Percentiles rank a stretch among this genome's conserved stretches.
Conservation (phyloP, 176 grass and related monocot species). For the Aegilops umbellulata region DNA sequence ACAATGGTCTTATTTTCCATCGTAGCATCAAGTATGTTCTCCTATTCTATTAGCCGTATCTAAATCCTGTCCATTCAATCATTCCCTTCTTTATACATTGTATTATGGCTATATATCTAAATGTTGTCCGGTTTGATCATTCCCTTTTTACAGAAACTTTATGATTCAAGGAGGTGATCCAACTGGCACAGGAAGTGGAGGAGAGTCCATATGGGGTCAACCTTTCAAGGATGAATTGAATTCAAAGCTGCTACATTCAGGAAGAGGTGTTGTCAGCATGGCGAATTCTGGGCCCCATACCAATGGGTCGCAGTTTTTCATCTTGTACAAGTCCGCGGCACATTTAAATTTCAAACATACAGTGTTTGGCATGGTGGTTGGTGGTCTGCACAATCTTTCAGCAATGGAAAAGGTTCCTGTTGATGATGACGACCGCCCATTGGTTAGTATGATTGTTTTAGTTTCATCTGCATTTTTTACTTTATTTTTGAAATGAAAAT, state of each 20-base stretch:
- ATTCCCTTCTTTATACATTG: neutral
- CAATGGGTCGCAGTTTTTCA: constrained; percentile 98
- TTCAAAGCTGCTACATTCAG: constrained; percentile 91
- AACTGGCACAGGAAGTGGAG: constrained; percentile 90
- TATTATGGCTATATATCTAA: neutral
- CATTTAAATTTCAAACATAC: constrained; percentile 97
- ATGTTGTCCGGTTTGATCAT: neutral
- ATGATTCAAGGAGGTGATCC: constrained; percentile 99
- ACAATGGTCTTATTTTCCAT: constrained; percentile 89
- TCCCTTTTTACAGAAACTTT: constrained; percentile 63
- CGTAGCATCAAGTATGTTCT: constrained; percentile 77
- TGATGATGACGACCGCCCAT: constrained; percentile 86
- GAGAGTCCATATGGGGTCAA: constrained; percentile 94
- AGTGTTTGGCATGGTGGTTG: constrained; percentile 95
- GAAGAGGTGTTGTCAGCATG: constrained; percentile 94
- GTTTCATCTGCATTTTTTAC: neutral
- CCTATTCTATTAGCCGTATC: neutral
- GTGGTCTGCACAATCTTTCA: constrained; percentile 80
- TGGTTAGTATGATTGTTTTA: constrained; percentile 50
- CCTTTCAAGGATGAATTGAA: constrained; percentile 98
- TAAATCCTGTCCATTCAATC: constrained; percentile 3
- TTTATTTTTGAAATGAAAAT: neutral
- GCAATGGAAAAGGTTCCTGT: constrained; percentile 93
- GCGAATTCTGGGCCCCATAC: constrained; percentile 91
- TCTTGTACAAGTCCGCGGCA: constrained; percentile 88